Evolutionary conservation across 129 eudicot species (phyloP).

Genomic region (Flaveria brownii): DNA sequence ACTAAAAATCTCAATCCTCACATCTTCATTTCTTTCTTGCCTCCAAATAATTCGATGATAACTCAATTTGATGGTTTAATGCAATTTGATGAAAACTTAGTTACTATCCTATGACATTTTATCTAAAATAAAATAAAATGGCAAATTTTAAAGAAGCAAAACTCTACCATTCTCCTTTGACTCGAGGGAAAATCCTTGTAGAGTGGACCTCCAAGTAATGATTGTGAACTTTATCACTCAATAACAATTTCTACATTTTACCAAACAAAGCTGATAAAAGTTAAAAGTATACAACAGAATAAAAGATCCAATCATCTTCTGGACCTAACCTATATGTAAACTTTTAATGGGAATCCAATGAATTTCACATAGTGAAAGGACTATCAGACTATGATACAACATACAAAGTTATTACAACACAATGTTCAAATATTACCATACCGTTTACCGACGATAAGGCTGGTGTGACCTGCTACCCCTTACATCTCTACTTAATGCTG

Average conservation of each 20-base stretch:
- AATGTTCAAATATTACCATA: not conserved
- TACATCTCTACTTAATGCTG: slow-evolving; percentile 60
- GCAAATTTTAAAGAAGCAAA: no score
- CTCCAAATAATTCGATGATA: no score
- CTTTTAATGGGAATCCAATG: not conserved
- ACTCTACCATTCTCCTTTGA: no score
- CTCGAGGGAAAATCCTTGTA: no score
- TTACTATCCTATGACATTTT: no score
- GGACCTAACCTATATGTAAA: slow-evolving; percentile 26
- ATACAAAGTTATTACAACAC: slow-evolving; percentile 12
- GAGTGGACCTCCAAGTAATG: no score
- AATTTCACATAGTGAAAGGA: slow-evolving; percentile 19
- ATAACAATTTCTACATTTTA: slow-evolving; percentile 7
- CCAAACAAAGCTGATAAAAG: not conserved
- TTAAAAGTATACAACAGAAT: slow-evolving; percentile 28
- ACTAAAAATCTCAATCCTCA: no score
- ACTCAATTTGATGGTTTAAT: no score
- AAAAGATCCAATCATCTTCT: slow-evolving; percentile 14
- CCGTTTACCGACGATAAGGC: slow-evolving; percentile 45
- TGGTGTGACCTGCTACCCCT: slow-evolving; percentile 7
- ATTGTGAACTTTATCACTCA: no score
- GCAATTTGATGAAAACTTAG: no score
- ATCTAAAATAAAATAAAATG: no score
- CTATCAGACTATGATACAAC: slow-evolving; percentile 26
- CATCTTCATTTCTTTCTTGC: no score